These are phyloP conservation scores for Dipteronia dyeriana DNA, from an alignment of 345 rosid species.

Conservation along the genomic window DNA sequence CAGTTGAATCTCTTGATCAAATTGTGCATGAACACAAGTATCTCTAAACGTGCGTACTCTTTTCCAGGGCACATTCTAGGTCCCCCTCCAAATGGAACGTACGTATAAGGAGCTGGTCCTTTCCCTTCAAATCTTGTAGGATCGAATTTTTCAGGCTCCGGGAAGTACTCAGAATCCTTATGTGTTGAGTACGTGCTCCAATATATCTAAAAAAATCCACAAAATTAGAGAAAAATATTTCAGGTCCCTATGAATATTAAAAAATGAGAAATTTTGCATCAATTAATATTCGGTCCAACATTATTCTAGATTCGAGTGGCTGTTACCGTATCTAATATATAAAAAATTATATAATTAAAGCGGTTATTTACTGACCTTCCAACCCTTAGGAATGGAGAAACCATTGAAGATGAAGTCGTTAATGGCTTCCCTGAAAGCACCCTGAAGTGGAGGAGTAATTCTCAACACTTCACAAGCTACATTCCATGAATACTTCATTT, in stretches of 20 bases:
- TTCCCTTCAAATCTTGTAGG: conserved; percentile 14
- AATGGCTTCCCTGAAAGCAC: too few species aligned
- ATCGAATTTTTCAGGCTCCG: conserved; percentile 12
- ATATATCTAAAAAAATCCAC: neutral
- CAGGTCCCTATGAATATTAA: too few species aligned
- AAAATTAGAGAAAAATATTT: neutral
- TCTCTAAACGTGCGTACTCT: conserved; percentile 11
- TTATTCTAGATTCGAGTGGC: too few species aligned
- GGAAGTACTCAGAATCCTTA: conserved; percentile 13
- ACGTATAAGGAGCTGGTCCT: conserved; percentile 19
- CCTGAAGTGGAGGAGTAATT: too few species aligned
- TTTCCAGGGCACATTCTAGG: conserved; percentile 17
- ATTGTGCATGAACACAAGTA: conserved; percentile 21
- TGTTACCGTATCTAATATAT: too few species aligned
- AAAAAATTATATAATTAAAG: too few species aligned
- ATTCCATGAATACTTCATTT: conserved; percentile 7
- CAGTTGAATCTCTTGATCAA: conserved; percentile 14
- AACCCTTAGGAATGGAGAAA: too few species aligned
- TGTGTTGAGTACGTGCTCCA: conserved; percentile 17
- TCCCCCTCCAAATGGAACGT: conserved; percentile 22
- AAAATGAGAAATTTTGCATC: too few species aligned
- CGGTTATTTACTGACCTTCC: too few species aligned
- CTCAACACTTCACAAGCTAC: conserved; percentile 19
- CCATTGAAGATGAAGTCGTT: too few species aligned
- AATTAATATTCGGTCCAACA: too few species aligned